Percentiles rank a stretch among this genome's conserved stretches.
phyloP scores from a whole-genome alignment of 352 stramenopile genomes.

The Pythium volutum region DNA sequence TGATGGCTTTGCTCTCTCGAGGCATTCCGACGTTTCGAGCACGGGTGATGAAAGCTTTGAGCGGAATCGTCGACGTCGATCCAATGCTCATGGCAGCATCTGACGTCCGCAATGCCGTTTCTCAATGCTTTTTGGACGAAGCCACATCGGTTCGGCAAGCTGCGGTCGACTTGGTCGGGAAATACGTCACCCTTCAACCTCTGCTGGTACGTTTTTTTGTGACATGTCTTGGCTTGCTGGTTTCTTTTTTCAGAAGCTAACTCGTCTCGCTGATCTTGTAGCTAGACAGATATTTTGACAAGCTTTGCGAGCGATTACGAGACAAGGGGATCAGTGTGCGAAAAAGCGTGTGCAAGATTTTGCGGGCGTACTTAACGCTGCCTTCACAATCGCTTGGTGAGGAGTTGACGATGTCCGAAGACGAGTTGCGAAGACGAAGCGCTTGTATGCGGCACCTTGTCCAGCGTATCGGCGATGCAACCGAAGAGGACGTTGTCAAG shows the following conservation, averaged over 20 bases:
- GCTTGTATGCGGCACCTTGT: constrained; percentile 72
- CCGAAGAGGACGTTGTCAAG: constrained; percentile 75
- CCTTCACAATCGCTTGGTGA: constrained; percentile 2
- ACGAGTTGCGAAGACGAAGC: constrained; percentile 51
- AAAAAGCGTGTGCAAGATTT: constrained; percentile 84
- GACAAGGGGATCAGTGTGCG: constrained; percentile 86
- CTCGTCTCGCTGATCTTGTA: constrained; percentile 16
- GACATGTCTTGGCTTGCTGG: neutral
- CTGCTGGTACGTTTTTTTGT: constrained; percentile 45
- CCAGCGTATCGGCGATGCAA: constrained; percentile 64
- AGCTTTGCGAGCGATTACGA: constrained; percentile 63
- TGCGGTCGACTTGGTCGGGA: constrained; percentile 82
- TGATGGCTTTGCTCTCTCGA: constrained; percentile 76
- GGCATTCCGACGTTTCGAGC: constrained; percentile 69
- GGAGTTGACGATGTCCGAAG: constrained; percentile 15
- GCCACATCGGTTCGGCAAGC: constrained; percentile 78
- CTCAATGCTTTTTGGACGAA: constrained; percentile 72
- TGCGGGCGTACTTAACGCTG: constrained; percentile 46
- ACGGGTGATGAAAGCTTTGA: constrained; percentile 74
- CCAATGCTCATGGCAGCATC: constrained; percentile 78
- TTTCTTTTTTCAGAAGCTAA: neutral
- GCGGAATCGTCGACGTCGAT: constrained; percentile 78
- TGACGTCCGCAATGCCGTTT: constrained; percentile 53
- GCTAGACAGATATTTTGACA: constrained; percentile 83
- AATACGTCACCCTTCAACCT: constrained; percentile 71